Base-by-base conservation (phyloP, 1,284 basidiomycete genomes). In the Ganoderma leucocontextum region DNA sequence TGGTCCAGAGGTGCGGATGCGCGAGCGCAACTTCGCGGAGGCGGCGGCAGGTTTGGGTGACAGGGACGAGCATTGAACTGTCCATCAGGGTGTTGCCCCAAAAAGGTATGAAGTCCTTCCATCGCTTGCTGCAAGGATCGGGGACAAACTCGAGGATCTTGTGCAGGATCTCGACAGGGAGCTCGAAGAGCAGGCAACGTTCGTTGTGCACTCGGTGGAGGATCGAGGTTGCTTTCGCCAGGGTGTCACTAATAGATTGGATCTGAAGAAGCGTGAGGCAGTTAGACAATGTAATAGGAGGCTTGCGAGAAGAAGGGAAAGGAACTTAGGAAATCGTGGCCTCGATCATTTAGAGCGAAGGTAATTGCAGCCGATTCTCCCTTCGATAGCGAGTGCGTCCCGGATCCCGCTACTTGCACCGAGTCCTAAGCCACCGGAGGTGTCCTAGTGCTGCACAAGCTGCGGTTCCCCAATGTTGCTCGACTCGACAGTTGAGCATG, bases 21-120 rank as follows among this genome's bases (percentile, higher is more conserved):
- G 33, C n/a, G 36, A 67, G 61, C 0, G 61, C 55, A 0, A 63
- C 39, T 25, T 62, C 42, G 15, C 65, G 65, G 33, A 67, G 55
- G 1, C 57, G 65, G n/a, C 29, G 61, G 29, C 61, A 67, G 4
- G 55, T 63, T 4, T 22, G 44, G 19, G 38, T 22, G 22, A 62
- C 29, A 36, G 65, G 60, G 25, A 62, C 17, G 6, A 66, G 60
- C 49, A 33, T 53, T 2, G 25, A 55, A 39, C 52, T 55, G 33
- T 66, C 65, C 6, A 33, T 2, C 2, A 29, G 42, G 0, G 49
- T 9, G 19, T 22, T 57, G 6, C 44, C 7, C 65, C 59, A 66
- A 17, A 62, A 57, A 17, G 39, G 35, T 0, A 12, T 42, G 64
- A 60, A n/a, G 13, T 36, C 38, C 2, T 19, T n/a, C 58, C 36